Evolutionary conservation across 257 asterid genomes (phyloP).

Genomic region (Cynanchum wilfordii): DNA sequence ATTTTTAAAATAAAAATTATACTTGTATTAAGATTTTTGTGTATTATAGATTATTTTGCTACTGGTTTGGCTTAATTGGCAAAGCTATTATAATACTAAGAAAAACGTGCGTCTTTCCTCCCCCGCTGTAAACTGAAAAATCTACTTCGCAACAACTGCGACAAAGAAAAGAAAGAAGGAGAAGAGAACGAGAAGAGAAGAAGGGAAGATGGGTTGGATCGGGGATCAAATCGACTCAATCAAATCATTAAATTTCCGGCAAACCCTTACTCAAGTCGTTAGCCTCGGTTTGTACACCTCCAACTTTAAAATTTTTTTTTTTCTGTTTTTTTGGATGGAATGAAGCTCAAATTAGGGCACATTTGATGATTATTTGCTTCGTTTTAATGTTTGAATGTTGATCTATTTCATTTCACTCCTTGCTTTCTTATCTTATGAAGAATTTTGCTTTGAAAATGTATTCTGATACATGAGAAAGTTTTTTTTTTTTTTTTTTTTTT

Average conservation of each 20-base stretch:
- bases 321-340: too few relatives aligned
- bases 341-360: conserved; percentile 5
- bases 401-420: not conserved
- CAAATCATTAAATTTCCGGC: conserved; percentile 80
- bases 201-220: conserved; percentile 77
- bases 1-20: too few relatives aligned
- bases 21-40: too few relatives aligned
- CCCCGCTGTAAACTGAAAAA: not conserved
- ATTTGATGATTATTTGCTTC: not conserved
- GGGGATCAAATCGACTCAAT: conserved; percentile 90
- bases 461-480: not conserved
- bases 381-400: not conserved
- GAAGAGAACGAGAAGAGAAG: not conserved
- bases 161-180: not conserved
- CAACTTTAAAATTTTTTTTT: not conserved
- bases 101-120: not conserved
- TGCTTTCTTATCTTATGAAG: not conserved
- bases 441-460: not conserved
- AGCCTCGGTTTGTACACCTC: conserved; percentile 49
- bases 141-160: not conserved
- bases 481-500: too few relatives aligned
- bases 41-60: too few relatives aligned
- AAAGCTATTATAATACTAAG: too few relatives aligned
- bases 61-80: too few relatives aligned
- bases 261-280: conserved; percentile 71